Evolutionary conservation across 306 rosid genomes (phyloP), one percentile per base, ranked within the genome.

Genomic region (Quercus cerris): DNA sequence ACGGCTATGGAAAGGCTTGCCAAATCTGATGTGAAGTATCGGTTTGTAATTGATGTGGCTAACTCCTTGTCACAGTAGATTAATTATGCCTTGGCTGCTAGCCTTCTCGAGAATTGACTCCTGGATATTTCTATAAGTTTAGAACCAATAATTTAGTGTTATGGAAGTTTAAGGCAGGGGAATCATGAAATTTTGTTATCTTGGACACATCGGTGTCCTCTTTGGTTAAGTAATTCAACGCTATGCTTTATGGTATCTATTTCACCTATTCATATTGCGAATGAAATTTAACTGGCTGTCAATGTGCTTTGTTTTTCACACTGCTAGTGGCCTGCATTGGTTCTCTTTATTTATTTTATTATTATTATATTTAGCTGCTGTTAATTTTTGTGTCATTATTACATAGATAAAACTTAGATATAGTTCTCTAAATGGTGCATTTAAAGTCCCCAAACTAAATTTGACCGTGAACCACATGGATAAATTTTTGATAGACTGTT

Each of bases 41-140:
- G 97, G 57, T 93, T 94, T 74, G 99, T 94, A 79, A 93, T 94
- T 31, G 95, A 94, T 80, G 87, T 94, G 72, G 97, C 75, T 0
- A 92, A 91, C 89, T 87, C 97, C 72, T 56, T 89, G 11, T 63
- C 89, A 1, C 70, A 76, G 74, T 76, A 75, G 80, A 58, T 20
- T 80, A 81, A 69, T 55, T 49, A 49, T 52, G 28, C 70, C 30
- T 13, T 63, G 55, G 11, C 61, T 49, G 19, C 54, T 7, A 28
- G 23, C 44, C 66, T 49, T 41, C 71, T 67, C 27, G 19, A 62
- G 44, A 52, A 49, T 46, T 67, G 44, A 27, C 56, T 22, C 18
- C 30, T 6, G 1, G 38, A 77, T 56, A 30, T 54, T 30, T 49
- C 30, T 38, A 63, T 74, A 78, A 54, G 44, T 55, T 23, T 2